Conservation (phyloP, 495 filamentous ascomycete species). For the Bathelium albidoporum region DNA sequence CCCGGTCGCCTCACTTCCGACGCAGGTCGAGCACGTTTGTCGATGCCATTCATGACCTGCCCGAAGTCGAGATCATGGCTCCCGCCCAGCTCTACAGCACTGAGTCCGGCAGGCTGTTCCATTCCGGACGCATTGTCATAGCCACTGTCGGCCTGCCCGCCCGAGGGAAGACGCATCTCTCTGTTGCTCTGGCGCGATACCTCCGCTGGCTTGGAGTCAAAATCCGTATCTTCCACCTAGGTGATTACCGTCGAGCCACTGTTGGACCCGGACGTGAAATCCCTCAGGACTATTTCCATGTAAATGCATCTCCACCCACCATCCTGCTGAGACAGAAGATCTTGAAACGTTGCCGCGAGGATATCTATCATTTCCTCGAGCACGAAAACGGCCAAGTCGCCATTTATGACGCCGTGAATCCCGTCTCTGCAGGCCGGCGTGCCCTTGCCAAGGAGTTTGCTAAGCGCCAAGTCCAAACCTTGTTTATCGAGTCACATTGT, state of each 20-base stretch:
- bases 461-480: constrained; percentile 87
- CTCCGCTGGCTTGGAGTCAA: constrained; percentile 97
- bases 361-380: constrained; percentile 91
- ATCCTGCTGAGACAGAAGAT: constrained; percentile 91
- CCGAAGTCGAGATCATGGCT: constrained; percentile 73
- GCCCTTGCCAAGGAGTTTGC: constrained; percentile 90
- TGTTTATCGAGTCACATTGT: constrained; percentile 95
- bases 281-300: constrained; percentile 95
- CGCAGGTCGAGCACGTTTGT: constrained; percentile 90
- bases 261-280: constrained; percentile 78
- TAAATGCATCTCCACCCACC: constrained; percentile 81
- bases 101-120: constrained; percentile 91
- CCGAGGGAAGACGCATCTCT: constrained; percentile 97
- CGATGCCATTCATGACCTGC: constrained; percentile 93
- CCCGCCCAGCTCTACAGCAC: constrained; percentile 97
- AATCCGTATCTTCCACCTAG: constrained; percentile 92
- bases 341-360: constrained; percentile 91
- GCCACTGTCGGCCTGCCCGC: constrained; percentile 94
- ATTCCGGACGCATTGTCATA: constrained; percentile 93
- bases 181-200: constrained; percentile 89
- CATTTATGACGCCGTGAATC: constrained; percentile 99
- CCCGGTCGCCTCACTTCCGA: constrained; percentile 70
- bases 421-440: constrained; percentile 68
- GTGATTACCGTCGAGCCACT: constrained; percentile 89
- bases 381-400: constrained; percentile 97